phyloP scores from a whole-genome alignment of 2,329 filamentous ascomycete genomes.

The Xylariaceae sp. region DNA sequence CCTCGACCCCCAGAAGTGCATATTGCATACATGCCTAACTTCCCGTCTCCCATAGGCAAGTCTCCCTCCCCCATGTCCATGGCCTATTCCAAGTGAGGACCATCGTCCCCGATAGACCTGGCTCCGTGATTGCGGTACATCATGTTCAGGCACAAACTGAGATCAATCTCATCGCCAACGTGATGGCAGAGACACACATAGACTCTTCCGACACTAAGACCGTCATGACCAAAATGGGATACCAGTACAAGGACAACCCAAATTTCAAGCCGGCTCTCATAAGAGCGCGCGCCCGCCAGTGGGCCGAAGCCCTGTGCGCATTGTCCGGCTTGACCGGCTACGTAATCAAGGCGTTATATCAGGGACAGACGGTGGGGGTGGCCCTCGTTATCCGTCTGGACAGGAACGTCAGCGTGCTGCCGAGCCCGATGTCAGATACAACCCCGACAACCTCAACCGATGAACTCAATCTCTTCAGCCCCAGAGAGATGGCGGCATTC shows the following conservation, averaged over 20 bases:
- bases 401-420: background rate
- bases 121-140: too few species aligned
- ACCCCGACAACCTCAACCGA: too few species aligned
- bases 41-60: background rate
- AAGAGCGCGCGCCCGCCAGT: background rate
- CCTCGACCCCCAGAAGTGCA: too few species aligned
- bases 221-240: constrained; percentile 1
- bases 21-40: background rate
- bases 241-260: background rate
- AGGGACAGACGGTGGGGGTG: constrained; percentile 5
- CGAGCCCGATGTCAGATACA: background rate
- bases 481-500: background rate
- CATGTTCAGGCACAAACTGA: background rate
- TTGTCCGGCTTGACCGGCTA: background rate
- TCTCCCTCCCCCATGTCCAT: background rate
- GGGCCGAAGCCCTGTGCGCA: background rate
- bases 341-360: background rate
- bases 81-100: background rate
- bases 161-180: background rate
- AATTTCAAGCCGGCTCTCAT: constrained; percentile 2
- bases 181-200: background rate
- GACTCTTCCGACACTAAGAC: background rate
- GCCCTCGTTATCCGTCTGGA: background rate
- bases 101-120: background rate
- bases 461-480: background rate